Evolutionary conservation across 176 grass and related monocot species (phyloP).

Genomic region (Lolium rigidum): DNA sequence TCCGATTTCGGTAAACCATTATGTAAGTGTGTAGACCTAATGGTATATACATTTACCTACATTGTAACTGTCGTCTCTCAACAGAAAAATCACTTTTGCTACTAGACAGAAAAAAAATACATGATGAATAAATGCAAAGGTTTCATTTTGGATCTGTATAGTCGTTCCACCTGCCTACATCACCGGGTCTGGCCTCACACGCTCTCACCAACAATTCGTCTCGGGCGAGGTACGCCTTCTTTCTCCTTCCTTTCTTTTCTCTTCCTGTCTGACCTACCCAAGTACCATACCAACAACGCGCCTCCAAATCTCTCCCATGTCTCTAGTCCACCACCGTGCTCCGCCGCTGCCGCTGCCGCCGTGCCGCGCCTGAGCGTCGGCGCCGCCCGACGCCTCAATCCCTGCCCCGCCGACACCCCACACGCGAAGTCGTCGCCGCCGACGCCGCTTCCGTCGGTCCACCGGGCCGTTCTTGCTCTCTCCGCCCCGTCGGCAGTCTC

Average conservation of each 20-base stretch:
- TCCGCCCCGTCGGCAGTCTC: neutral
- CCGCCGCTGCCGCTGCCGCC: neutral
- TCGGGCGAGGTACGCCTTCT: neutral
- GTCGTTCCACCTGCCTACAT: neutral
- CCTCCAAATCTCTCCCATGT: neutral
- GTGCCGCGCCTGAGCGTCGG: neutral
- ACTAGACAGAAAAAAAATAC: neutral
- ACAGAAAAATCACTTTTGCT: too few relatives aligned
- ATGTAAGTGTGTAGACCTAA: too few relatives aligned
- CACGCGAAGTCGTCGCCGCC: neutral
- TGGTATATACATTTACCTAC: too few relatives aligned
- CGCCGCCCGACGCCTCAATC: neutral
- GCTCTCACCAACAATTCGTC: neutral
- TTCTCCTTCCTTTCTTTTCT: neutral
- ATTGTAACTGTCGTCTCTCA: too few relatives aligned
- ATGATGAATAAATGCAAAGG: neutral
- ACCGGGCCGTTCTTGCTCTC: neutral
- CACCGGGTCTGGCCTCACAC: neutral
- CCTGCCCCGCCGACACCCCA: neutral
- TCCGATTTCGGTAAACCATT: too few relatives aligned
- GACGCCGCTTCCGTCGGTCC: neutral
- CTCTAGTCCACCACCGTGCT: constrained; percentile 3
- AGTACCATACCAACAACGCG: neutral
- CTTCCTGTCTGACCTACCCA: neutral
- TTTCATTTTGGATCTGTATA: neutral